A percentile compares a stretch with the other conserved stretches of the same genome.
Evolutionary conservation across 768 basidiomycete genomes (phyloP).

Genomic region (Russula virescens): DNA sequence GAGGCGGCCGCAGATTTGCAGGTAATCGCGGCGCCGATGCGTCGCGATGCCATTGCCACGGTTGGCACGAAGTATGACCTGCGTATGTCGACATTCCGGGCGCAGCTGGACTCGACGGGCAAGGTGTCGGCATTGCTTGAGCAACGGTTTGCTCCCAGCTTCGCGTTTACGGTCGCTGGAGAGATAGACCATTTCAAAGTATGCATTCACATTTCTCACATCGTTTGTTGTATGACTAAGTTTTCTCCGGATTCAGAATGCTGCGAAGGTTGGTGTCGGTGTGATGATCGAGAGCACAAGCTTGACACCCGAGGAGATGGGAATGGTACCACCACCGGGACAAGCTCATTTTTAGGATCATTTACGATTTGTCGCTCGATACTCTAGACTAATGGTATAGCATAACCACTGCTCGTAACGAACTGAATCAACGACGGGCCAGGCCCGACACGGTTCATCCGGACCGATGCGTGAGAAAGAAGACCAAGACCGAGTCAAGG

Average conservation of each 20-base stretch:
- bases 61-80: conserved; percentile 97
- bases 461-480: conserved; percentile 17
- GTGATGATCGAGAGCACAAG: conserved; percentile 93
- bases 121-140: conserved; percentile 94
- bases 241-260: conserved; percentile 51
- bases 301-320: conserved; percentile 81
- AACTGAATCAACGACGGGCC: neutral
- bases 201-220: conserved; percentile 16
- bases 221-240: conserved; percentile 1
- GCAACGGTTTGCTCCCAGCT: conserved; percentile 92
- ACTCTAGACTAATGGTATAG: conserved; percentile 23
- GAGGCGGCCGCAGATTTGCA: conserved; percentile 96
- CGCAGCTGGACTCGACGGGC: conserved; percentile 90
- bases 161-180: conserved; percentile 89
- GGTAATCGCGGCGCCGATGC: conserved; percentile 67
- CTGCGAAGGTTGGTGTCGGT: conserved; percentile 92
- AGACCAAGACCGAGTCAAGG: neutral
- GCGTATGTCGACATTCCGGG: conserved; percentile 87
- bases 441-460: neutral
- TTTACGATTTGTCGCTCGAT: conserved; percentile 17
- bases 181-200: conserved; percentile 99
- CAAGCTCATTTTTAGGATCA: conserved; percentile 22
- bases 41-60: conserved; percentile 89
- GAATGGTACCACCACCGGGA: conserved; percentile 30
- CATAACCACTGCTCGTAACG: neutral